These are phyloP conservation scores for Incumbomyces delicatus DNA, from an alignment of 2,329 filamentous ascomycete genomes.

Conservation along the genomic window DNA sequence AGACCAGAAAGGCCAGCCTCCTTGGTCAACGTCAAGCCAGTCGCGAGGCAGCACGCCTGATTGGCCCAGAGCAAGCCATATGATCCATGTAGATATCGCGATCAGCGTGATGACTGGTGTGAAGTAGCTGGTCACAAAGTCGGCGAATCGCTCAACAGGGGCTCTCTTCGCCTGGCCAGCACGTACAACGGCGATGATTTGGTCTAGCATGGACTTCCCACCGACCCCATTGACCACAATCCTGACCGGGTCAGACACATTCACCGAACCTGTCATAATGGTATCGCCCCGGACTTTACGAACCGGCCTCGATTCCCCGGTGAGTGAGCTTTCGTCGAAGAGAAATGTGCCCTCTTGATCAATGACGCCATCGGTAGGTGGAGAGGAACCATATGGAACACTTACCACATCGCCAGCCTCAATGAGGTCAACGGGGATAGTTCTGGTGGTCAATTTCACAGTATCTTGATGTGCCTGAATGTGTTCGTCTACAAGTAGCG, in stretches of 20 bases:
- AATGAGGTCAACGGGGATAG: slow-evolving; percentile 57
- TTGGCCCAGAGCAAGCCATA: slow-evolving; percentile 37
- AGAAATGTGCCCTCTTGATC: slow-evolving; percentile 45
- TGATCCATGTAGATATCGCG: slow-evolving; percentile 37
- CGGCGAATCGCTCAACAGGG: slow-evolving; percentile 39
- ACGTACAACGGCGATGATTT: slow-evolving; percentile 39
- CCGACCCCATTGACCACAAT: slow-evolving; percentile 36
- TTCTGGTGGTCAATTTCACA: slow-evolving; percentile 24
- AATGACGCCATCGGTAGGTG: slow-evolving; percentile 69
- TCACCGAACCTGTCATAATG: slow-evolving; percentile 39
- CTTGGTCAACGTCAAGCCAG: slow-evolving; percentile 41
- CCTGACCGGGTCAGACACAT: slow-evolving; percentile 36
- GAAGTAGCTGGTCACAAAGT: slow-evolving; percentile 40
- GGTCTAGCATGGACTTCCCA: slow-evolving; percentile 41
- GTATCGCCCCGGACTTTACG: slow-evolving; percentile 33
- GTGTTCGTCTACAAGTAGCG: slow-evolving; percentile 49
- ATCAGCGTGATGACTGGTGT: slow-evolving; percentile 40
- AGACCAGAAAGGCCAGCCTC: slow-evolving; percentile 43
- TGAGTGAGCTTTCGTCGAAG: slow-evolving; percentile 87
- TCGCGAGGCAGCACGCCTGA: slow-evolving; percentile 37
- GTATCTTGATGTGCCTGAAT: slow-evolving; percentile 3
- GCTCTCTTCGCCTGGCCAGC: slow-evolving; percentile 41
- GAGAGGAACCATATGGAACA: slow-evolving; percentile 69
- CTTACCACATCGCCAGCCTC: slow-evolving; percentile 66
- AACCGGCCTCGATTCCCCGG: slow-evolving; percentile 44